A percentile compares a stretch with the other conserved stretches of the same genome.
phyloP scores from a whole-genome alignment of 305 asterid genomes.

The Plantago coronopus region DNA sequence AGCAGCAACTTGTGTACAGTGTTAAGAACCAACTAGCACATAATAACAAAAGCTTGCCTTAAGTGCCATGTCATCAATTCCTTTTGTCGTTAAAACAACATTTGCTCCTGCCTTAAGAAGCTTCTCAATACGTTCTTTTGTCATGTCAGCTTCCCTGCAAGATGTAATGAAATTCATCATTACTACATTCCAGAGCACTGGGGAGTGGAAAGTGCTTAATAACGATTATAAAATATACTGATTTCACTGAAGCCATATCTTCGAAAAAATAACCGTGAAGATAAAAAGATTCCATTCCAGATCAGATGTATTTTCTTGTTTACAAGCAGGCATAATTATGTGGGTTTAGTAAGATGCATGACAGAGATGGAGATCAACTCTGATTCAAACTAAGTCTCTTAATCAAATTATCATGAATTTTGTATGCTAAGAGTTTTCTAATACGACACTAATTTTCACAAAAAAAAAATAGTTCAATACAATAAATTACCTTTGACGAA shows the following conservation, averaged over 20 bases:
- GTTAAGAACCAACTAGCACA: background rate
- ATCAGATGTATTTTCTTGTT: too few species aligned
- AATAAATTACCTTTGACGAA: slow-evolving; percentile 77
- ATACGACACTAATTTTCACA: too few species aligned
- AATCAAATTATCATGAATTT: too few species aligned
- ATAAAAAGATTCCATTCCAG: too few species aligned
- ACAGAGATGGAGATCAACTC: too few species aligned
- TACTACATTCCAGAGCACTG: slow-evolving; percentile 12
- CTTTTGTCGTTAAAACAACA: slow-evolving; percentile 86
- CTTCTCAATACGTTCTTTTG: slow-evolving; percentile 92
- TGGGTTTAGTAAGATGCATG: too few species aligned
- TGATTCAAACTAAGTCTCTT: too few species aligned
- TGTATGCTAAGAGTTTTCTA: too few species aligned
- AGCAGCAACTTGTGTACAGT: background rate
- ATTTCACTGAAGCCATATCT: too few species aligned
- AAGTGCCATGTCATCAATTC: slow-evolving; percentile 99
- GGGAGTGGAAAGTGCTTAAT: background rate
- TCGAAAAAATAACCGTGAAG: too few species aligned
- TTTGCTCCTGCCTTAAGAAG: slow-evolving; percentile 94
- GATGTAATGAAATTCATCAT: slow-evolving; percentile 12
- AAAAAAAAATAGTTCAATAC: background rate
- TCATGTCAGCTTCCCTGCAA: slow-evolving; percentile 93
- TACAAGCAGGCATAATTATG: too few species aligned
- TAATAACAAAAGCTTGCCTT: slow-evolving; percentile 47
- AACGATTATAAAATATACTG: background rate